Percentiles rank a stretch among this genome's conserved stretches.
Conservation (phyloP, 169 alveolate genomes). For the Theileria equi region DNA sequence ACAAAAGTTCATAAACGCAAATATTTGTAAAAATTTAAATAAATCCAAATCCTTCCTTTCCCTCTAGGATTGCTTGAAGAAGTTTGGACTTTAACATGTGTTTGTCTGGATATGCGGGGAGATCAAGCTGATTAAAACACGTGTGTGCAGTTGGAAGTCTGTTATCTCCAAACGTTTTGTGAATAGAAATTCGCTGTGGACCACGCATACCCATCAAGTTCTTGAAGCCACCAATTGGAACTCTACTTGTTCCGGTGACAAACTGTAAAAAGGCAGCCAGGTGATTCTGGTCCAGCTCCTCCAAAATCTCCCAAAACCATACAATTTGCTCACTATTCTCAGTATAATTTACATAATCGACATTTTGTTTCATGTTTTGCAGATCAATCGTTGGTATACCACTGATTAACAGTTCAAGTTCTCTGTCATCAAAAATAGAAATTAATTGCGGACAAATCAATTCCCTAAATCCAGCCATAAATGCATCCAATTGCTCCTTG, state of each 20-base stretch:
- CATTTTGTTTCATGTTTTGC: slow-evolving; percentile 91
- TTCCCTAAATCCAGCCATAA: slow-evolving; percentile 96
- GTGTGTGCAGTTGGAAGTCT: slow-evolving; percentile 98
- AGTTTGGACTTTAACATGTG: slow-evolving; percentile 88
- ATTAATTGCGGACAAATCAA: slow-evolving; percentile 92
- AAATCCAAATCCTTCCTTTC: slow-evolving; percentile 96
- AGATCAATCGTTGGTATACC: slow-evolving; percentile 99
- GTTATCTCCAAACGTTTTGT: slow-evolving; percentile 87
- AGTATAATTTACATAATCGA: slow-evolving; percentile 92
- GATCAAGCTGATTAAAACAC: slow-evolving; percentile 96
- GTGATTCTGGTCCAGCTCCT: slow-evolving; percentile 87
- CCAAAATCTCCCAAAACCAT: slow-evolving; percentile 94
- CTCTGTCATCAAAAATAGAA: slow-evolving; percentile 94
- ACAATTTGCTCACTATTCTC: slow-evolving; percentile 81
- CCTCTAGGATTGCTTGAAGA: slow-evolving; percentile 90
- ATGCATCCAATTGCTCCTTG: slow-evolving; percentile 91
- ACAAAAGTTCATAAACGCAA: not conserved
- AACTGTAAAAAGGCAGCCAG: slow-evolving; percentile 89
- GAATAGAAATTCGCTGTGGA: slow-evolving; percentile 93
- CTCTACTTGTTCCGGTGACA: slow-evolving; percentile 84
- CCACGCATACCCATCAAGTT: slow-evolving; percentile 98
- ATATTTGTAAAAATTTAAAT: slow-evolving; percentile 61
- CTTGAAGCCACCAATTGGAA: slow-evolving; percentile 98
- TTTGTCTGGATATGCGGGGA: slow-evolving; percentile 95
- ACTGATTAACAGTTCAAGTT: slow-evolving; percentile 91